Conservation (phyloP, 345 rosid genomes). For the Boechera retrofracta region DNA sequence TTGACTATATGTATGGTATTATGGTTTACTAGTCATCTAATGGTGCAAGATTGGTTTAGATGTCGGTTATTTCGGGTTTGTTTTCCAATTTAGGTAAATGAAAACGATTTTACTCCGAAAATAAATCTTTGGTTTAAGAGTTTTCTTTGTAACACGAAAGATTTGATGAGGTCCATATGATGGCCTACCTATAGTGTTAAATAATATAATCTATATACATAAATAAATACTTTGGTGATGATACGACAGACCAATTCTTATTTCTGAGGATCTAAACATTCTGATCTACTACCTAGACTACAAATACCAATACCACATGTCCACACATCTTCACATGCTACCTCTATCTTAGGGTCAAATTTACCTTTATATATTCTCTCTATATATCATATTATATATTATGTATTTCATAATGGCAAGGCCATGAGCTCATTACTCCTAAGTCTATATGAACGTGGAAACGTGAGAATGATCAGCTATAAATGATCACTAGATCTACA, state of each 20-base stretch:
- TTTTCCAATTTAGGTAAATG: neutral
- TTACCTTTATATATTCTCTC: slow-evolving; percentile 9
- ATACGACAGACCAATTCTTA: neutral
- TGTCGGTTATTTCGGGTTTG: slow-evolving; percentile 17
- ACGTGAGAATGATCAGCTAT: slow-evolving; percentile 22
- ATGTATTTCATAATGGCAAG: slow-evolving; percentile 9
- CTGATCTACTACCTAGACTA: slow-evolving; percentile 9
- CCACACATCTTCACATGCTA: slow-evolving; percentile 16
- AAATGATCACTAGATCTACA: slow-evolving; percentile 6
- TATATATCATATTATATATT: neutral
- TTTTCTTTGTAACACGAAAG: neutral
- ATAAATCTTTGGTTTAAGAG: neutral
- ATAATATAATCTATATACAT: neutral
- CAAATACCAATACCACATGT: slow-evolving; percentile 3
- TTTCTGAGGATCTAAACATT: slow-evolving; percentile 8
- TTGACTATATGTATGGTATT: slow-evolving; percentile 12
- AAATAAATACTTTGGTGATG: neutral
- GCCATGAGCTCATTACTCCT: slow-evolving; percentile 28
- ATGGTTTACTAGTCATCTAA: slow-evolving; percentile 3
- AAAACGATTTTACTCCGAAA: neutral
- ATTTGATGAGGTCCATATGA: slow-evolving; percentile 17
- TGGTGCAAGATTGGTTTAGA: neutral
- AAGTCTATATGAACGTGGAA: slow-evolving; percentile 25
- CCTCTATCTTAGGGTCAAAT: slow-evolving; percentile 8
- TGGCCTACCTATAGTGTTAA: neutral